Percentiles rank a stretch among this genome's conserved stretches.
Conservation (phyloP, 371 early-diverging fungal genomes). For the Fennellomyces sp. region DNA sequence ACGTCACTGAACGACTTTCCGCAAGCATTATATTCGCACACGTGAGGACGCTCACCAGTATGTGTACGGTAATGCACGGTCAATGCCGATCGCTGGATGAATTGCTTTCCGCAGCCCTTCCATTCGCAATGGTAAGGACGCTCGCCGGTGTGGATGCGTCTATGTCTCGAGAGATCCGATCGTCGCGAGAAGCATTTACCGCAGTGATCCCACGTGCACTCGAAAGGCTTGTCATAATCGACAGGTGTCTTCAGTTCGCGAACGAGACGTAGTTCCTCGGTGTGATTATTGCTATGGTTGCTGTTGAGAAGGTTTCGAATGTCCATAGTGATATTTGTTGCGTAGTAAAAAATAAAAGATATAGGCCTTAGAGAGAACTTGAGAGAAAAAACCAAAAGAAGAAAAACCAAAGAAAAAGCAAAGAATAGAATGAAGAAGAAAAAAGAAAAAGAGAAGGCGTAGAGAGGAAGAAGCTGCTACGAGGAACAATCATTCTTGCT, state of each 20-base stretch:
- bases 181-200: constrained; percentile 76
- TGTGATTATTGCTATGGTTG: constrained; percentile 25
- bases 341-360: constrained; percentile 19
- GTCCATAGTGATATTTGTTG: constrained; percentile 41
- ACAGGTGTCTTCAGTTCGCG: constrained; percentile 11
- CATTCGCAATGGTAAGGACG: constrained; percentile 70
- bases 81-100: constrained; percentile 76
- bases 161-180: constrained; percentile 80
- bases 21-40: constrained; percentile 64
- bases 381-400: constrained; percentile 16
- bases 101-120: constrained; percentile 67
- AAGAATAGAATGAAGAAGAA: constrained; percentile 8
- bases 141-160: constrained; percentile 77
- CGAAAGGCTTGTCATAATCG: constrained; percentile 56
- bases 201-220: constrained; percentile 71
- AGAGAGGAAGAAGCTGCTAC: constrained; percentile 11
- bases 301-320: constrained; percentile 47
- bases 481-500: background rate
- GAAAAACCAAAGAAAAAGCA: constrained; percentile 11
- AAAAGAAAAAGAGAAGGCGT: constrained; percentile 10
- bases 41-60: constrained; percentile 75
- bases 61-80: constrained; percentile 77
- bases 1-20: constrained; percentile 64
- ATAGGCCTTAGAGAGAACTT: background rate
- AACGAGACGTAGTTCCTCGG: background rate